Percentiles rank a stretch among this genome's conserved stretches.
These are phyloP conservation scores for Phyllosticta citrichinensis DNA, from an alignment of 2,329 filamentous ascomycete genomes.

Conservation along the genomic window DNA sequence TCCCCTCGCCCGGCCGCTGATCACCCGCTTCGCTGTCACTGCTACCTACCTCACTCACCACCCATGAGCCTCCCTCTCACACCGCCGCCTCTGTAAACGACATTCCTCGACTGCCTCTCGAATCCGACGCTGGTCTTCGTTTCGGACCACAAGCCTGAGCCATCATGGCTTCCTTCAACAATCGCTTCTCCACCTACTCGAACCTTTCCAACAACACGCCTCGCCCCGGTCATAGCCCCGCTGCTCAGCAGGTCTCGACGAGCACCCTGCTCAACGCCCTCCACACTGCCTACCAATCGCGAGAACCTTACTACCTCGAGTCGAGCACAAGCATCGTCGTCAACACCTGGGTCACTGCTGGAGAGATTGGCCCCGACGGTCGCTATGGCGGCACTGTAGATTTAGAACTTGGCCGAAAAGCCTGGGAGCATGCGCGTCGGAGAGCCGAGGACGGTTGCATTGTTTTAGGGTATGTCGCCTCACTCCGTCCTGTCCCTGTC, in stretches of 20 bases:
- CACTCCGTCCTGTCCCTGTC: not conserved
- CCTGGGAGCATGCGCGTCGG: conserved; percentile 93
- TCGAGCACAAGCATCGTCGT: conserved; percentile 84
- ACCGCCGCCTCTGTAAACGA: not conserved
- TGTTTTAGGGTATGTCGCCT: conserved; percentile 60
- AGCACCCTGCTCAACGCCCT: conserved; percentile 86
- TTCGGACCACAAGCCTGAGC: not conserved
- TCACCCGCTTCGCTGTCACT: not conserved
- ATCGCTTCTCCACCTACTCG: conserved; percentile 52
- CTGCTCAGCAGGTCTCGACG: conserved; percentile 75
- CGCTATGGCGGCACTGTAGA: conserved; percentile 71
- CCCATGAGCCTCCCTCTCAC: not conserved
- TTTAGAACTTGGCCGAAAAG: conserved; percentile 62
- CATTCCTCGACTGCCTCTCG: not conserved
- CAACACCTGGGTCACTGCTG: conserved; percentile 87
- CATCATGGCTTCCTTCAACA: conserved; percentile 38
- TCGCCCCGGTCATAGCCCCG: conserved; percentile 47
- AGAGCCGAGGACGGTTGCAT: conserved; percentile 94
- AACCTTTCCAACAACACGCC: conserved; percentile 48
- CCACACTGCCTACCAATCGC: conserved; percentile 77
- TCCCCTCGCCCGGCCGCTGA: not conserved
- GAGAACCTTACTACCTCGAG: conserved; percentile 77
- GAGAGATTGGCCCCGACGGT: conserved; percentile 58
- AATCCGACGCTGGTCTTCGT: not conserved
- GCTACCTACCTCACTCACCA: not conserved